Evolutionary conservation across 768 basidiomycete genomes (phyloP), one percentile per base, ranked within the genome.

Genomic region (Mycena olivaceomarginata): DNA sequence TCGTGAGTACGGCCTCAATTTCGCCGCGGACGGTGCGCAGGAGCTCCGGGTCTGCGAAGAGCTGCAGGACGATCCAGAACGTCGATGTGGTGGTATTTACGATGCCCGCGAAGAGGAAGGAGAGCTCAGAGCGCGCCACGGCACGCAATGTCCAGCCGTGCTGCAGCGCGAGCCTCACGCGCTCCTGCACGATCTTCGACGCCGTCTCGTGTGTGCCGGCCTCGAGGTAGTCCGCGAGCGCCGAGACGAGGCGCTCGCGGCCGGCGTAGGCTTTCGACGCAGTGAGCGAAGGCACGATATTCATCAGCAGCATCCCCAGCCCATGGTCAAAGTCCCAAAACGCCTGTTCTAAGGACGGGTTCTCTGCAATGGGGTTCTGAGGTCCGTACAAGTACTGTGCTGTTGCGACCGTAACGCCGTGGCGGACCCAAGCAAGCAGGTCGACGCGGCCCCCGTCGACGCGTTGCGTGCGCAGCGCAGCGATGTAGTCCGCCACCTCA

Each of bases 281-380:
- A 9, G 72, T 77, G 16, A 77, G 3, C 7, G 72, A 43, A 5
- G 77, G 77, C 56, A 46, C 37, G 11, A 77, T 59, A 10, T 68
- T 68, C 63, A 77, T 65, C 15, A 77, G 62, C 41, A 77, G 68
- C 62, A 48, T 48, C 40, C 77, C 77, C 0, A 77, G 68, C 0
- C 72, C 77, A 39, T 70, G 72, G 63, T 77, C 77, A 53, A 77
- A 77, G 45, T 77, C 77, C 77, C 77, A 77, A 46, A 77, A 77
- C 16, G 72, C 72, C 46, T 74, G 11, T 43, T 77, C 77, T 13
- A 77, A 72, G 53, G 65, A 31, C 4, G 72, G 68, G 64, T 73
- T 20, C n/a, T 18, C 48, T 10, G 72, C 67, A 13, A 77, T 22
- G n/a, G 77, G 77, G 64, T 77, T 77, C 13, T 74, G 53, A 20